A percentile compares a stretch with the other conserved stretches of the same genome.
Conservation (phyloP, 495 filamentous ascomycete genomes). For the Cercophora sp. region DNA sequence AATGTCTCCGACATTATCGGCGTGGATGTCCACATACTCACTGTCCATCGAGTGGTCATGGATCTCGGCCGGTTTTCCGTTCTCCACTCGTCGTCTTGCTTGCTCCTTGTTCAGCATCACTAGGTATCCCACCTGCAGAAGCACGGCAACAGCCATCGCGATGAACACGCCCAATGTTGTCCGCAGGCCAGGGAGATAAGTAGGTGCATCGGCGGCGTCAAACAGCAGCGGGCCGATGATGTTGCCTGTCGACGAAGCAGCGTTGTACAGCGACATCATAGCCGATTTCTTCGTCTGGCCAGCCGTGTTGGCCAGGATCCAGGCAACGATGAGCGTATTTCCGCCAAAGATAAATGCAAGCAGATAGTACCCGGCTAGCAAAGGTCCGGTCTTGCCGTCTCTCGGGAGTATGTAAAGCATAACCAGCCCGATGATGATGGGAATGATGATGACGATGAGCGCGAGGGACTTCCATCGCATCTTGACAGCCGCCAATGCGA, state of each 20-base stretch:
- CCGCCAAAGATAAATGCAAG: slow-evolving; percentile 58
- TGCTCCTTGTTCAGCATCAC: slow-evolving; percentile 53
- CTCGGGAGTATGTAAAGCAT: slow-evolving; percentile 53
- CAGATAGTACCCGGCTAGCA: slow-evolving; percentile 59
- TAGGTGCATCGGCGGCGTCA: slow-evolving; percentile 53
- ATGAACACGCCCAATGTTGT: slow-evolving; percentile 55
- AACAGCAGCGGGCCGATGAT: slow-evolving; percentile 69
- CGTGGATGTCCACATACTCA: slow-evolving; percentile 22
- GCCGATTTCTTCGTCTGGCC: slow-evolving; percentile 67
- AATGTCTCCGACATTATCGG: slow-evolving; percentile 11
- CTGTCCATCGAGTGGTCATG: slow-evolving; percentile 55
- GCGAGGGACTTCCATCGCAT: slow-evolving; percentile 49
- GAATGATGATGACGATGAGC: slow-evolving; percentile 45
- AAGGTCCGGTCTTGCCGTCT: slow-evolving; percentile 33
- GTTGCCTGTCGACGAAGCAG: slow-evolving; percentile 58
- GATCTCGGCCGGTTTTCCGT: slow-evolving; percentile 55
- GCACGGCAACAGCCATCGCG: slow-evolving; percentile 44
- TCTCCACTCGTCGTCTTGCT: slow-evolving; percentile 45
- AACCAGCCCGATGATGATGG: slow-evolving; percentile 54
- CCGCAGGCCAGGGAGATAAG: slow-evolving; percentile 54
- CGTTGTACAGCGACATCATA: slow-evolving; percentile 58
- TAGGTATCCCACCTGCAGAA: slow-evolving; percentile 51
- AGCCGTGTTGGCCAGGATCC: slow-evolving; percentile 58
- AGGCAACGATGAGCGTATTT: slow-evolving; percentile 45
- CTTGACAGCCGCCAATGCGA: slow-evolving; percentile 50